These are phyloP conservation scores for Eucalyptus albens DNA, from an alignment of 345 rosid species.

Conservation along the genomic window DNA sequence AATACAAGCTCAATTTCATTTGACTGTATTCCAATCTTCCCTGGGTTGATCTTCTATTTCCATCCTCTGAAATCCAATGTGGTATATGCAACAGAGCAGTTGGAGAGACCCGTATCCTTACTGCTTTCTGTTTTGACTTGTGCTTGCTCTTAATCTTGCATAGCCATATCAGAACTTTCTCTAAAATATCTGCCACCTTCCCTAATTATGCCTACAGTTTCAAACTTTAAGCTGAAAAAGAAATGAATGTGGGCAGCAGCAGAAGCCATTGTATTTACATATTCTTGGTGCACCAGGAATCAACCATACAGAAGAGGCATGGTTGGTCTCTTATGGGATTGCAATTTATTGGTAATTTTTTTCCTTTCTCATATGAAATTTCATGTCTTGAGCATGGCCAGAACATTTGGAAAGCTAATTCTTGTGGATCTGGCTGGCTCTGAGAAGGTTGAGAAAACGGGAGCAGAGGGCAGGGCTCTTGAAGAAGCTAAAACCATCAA, in stretches of 20 bases:
- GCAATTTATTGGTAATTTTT: no score
- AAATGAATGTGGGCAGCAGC: constrained; percentile 91
- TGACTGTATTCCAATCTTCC: neutral
- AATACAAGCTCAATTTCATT: neutral
- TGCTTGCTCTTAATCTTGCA: neutral
- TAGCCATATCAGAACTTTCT: neutral
- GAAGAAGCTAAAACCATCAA: constrained; percentile 87
- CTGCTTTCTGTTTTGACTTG: neutral
- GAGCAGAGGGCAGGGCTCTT: constrained; percentile 70
- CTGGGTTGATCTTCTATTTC: neutral
- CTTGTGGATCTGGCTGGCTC: no score
- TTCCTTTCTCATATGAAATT: no score
- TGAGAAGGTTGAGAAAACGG: constrained; percentile 47
- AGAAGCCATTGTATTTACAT: constrained; percentile 37
- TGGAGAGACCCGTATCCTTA: constrained; percentile 86
- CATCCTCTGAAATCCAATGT: constrained; percentile 26
- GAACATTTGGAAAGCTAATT: no score
- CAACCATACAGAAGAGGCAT: no score
- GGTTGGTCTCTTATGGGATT: no score
- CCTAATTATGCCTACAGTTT: neutral
- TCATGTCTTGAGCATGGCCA: no score
- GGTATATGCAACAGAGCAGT: constrained; percentile 79
- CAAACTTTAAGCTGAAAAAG: constrained; percentile 21
- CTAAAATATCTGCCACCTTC: neutral
- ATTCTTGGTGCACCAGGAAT: no score